phyloP scores from a whole-genome alignment of 148 eudicot genomes.

The Simmondsia chinensis region DNA sequence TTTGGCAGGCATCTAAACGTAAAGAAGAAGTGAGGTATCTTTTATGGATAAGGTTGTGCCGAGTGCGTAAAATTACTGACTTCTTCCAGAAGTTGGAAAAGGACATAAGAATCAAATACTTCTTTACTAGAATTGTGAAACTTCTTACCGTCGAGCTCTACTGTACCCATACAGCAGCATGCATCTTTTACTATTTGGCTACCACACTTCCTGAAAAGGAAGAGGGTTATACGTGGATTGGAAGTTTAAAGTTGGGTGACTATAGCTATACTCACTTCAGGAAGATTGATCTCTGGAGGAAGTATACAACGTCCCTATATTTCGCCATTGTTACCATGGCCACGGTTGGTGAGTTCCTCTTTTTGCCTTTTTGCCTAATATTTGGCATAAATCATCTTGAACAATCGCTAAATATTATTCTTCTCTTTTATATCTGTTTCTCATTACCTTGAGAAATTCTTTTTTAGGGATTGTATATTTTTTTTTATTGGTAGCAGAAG shows the following conservation, averaged over 20 bases:
- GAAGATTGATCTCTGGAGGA: constrained; percentile 71
- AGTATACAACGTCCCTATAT: constrained; percentile 71
- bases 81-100: constrained; percentile 71
- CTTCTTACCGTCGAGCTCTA: constrained; percentile 79
- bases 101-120: constrained; percentile 82
- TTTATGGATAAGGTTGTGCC: constrained; percentile 68
- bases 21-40: constrained; percentile 74
- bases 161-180: constrained; percentile 97
- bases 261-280: constrained; percentile 72
- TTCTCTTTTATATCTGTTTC: too few relatives aligned
- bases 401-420: too few relatives aligned
- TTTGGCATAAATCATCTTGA: not conserved
- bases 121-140: constrained; percentile 69
- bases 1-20: constrained; percentile 42
- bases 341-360: constrained; percentile 70
- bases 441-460: too few relatives aligned
- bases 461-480: too few relatives aligned
- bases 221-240: constrained; percentile 98
- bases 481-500: too few relatives aligned
- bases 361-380: not conserved
- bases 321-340: constrained; percentile 95
- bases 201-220: constrained; percentile 63
- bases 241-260: constrained; percentile 79
- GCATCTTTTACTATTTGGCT: constrained; percentile 86
- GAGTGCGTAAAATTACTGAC: constrained; percentile 48